A percentile compares a stretch with the other conserved stretches of the same genome.
Conservation (phyloP, 345 rosid genomes). For the Citrus mangshanensis region DNA sequence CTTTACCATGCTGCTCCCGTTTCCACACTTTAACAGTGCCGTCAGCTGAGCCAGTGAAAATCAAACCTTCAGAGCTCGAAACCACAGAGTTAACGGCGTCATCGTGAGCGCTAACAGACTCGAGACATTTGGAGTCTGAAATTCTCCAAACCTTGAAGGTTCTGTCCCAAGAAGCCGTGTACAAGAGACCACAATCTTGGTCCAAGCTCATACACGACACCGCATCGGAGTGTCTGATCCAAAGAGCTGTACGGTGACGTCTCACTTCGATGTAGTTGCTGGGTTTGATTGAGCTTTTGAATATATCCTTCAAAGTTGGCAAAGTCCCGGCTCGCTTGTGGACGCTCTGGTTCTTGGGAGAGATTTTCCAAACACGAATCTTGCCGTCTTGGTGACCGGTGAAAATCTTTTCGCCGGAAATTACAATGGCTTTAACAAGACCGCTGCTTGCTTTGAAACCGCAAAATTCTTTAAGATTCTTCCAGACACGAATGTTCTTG, state of each 20-base stretch:
- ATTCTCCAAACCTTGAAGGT: slow-evolving; percentile 91
- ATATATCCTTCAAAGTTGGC: slow-evolving; percentile 81
- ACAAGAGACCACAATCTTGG: slow-evolving; percentile 59
- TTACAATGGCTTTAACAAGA: slow-evolving; percentile 81
- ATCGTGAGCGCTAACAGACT: slow-evolving; percentile 81
- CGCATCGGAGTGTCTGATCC: slow-evolving; percentile 95
- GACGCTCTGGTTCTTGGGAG: slow-evolving; percentile 57
- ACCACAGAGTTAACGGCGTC: slow-evolving; percentile 90
- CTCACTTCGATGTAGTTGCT: slow-evolving; percentile 79
- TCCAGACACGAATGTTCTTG: slow-evolving; percentile 97
- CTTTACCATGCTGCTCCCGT: slow-evolving; percentile 49
- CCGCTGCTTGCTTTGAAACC: slow-evolving; percentile 94
- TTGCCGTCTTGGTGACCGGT: slow-evolving; percentile 97
- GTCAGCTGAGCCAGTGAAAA: slow-evolving; percentile 91
- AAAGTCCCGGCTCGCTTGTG: slow-evolving; percentile 78
- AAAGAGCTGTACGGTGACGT: slow-evolving; percentile 60
- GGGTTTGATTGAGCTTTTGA: slow-evolving; percentile 81
- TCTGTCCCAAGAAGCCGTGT: slow-evolving; percentile 94
- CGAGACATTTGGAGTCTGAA: slow-evolving; percentile 82
- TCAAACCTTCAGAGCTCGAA: slow-evolving; percentile 41
- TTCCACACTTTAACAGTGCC: slow-evolving; percentile 92
- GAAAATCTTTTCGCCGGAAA: slow-evolving; percentile 74
- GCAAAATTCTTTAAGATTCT: slow-evolving; percentile 76
- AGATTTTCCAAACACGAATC: slow-evolving; percentile 84
- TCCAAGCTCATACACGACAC: slow-evolving; percentile 77